Evolutionary conservation across 345 rosid genomes (phyloP), one percentile per base, ranked within the genome.

Genomic region (Orychophragmus violaceus): DNA sequence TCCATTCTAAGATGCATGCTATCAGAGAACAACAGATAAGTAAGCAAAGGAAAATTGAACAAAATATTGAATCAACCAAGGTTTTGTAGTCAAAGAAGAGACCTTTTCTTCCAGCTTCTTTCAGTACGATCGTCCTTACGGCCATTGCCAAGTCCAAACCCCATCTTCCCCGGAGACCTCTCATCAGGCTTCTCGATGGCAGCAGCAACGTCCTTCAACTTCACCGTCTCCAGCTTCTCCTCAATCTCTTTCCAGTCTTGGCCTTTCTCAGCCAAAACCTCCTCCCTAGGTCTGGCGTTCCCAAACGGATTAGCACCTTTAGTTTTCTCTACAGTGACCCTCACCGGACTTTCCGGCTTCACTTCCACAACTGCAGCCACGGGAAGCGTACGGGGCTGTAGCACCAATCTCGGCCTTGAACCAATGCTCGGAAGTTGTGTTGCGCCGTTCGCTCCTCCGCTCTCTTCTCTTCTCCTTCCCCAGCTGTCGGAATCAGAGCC

Each of bases 281-380:
- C 96, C 77, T 94, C 99, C 46, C 99, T 84, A 0, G 99, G 99
- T 72, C 99, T 88, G 0, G 99, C 99, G 5, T 80, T 79, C 9
- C 97, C 99, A 50, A 94, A 94, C 0, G 97, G 99, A 52, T 70
- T 94, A 6, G 74, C 71, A 17, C 85, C 90, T 71, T 76, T 89
- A 2, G 92, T 85, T 54, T 73, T 94, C n/a, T 78, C 78, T 0
- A 18, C 69, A 41, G n/a, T 24, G 1, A 63, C 69, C 6, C 0
- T 82, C 61, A 78, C 85, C 0, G 56, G 42, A 5, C 22, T 55
- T 11, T 44, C 76, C 74, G 12, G 65, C 64, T 45, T 68, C 77
- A 66, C 81, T 4, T 79, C 75, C 52, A 59, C 56, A 13, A 32
- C 54, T 5, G 67, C 33, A 8, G 70, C 39, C 28, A 76, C 82